phyloP scores from a whole-genome alignment of 352 stramenopile genomes.

The Phytophthora meadii region DNA sequence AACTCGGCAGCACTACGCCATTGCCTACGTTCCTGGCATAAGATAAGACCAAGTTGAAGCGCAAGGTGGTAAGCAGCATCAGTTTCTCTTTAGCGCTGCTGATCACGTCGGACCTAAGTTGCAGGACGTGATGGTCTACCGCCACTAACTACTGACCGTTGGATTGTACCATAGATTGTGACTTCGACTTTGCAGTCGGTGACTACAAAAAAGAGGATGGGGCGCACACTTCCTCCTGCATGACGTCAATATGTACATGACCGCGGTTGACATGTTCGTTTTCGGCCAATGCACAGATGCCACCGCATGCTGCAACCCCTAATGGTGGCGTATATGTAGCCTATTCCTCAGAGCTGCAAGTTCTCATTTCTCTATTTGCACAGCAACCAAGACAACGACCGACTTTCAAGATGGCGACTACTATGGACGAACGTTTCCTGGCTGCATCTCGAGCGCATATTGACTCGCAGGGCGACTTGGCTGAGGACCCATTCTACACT shows the following conservation, averaged over 20 bases:
- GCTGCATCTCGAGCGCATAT: conserved; percentile 37
- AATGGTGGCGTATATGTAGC: too few species aligned
- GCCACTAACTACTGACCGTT: conserved; percentile 14
- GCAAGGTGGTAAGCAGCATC: not conserved
- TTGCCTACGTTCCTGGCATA: conserved; percentile 12
- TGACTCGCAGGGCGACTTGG: conserved; percentile 21
- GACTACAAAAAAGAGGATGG: conserved; percentile 1
- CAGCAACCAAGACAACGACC: not conserved
- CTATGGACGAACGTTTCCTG: conserved; percentile 18
- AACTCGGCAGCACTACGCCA: not conserved
- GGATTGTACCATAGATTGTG: conserved; percentile 3
- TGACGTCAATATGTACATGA: conserved; percentile 20
- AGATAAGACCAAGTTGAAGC: conserved; percentile 24
- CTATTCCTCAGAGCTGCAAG: not conserved
- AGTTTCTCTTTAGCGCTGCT: conserved; percentile 1
- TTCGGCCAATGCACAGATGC: conserved; percentile 30
- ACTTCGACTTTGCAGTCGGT: not conserved
- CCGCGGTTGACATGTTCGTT: conserved; percentile 7
- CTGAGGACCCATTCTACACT: conserved; percentile 73
- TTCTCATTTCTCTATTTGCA: conserved; percentile 17
- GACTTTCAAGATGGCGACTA: conserved; percentile 9
- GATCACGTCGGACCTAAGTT: conserved; percentile 10
- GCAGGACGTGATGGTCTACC: conserved; percentile 6
- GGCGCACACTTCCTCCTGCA: conserved; percentile 3
- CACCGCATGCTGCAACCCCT: conserved; percentile 11